Percentiles rank a stretch among this genome's conserved stretches.
These are phyloP conservation scores for Fermentozyma sake DNA, from an alignment of 1,139 yeast species.

Conservation along the genomic window DNA sequence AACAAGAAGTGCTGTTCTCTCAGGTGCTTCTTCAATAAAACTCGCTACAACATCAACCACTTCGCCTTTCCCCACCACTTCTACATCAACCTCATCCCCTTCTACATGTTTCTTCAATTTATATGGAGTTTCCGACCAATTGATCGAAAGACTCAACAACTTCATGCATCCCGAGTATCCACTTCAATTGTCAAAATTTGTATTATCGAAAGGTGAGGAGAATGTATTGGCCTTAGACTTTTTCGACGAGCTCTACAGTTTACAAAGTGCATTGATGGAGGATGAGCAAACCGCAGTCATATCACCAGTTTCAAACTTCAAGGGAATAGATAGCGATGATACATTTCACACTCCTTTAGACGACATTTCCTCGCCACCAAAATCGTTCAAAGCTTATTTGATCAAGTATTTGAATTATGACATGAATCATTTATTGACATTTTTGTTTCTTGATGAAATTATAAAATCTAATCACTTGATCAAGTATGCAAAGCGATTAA, in stretches of 20 bases:
- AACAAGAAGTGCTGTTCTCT: too few species aligned
- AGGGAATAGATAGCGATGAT: too few species aligned
- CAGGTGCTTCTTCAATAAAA: not conserved
- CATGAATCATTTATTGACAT: conserved; percentile 12
- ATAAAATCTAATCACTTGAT: conserved; percentile 47
- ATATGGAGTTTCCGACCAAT: not conserved
- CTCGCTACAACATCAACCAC: conserved; percentile 1
- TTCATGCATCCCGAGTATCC: not conserved
- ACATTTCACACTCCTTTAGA: conserved; percentile 4
- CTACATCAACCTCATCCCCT: conserved; percentile 1
- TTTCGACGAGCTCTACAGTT: conserved; percentile 10
- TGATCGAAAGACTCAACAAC: not conserved
- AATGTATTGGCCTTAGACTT: conserved; percentile 16
- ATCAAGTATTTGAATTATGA: conserved; percentile 26
- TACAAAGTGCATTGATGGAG: conserved; percentile 5
- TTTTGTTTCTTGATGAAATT: conserved; percentile 37
- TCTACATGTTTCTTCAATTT: conserved; percentile 1
- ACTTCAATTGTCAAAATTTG: conserved; percentile 4
- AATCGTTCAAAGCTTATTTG: conserved; percentile 13
- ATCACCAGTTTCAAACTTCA: too few species aligned
- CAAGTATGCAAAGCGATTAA: conserved; percentile 39
- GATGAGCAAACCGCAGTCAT: conserved; percentile 8
- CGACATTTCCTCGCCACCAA: not conserved
- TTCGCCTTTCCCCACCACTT: conserved; percentile 2
- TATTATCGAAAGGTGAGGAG: conserved; percentile 4